These are phyloP conservation scores for Stephania cephalantha DNA, from an alignment of 164 flowering plant genomes.

Conservation along the genomic window DNA sequence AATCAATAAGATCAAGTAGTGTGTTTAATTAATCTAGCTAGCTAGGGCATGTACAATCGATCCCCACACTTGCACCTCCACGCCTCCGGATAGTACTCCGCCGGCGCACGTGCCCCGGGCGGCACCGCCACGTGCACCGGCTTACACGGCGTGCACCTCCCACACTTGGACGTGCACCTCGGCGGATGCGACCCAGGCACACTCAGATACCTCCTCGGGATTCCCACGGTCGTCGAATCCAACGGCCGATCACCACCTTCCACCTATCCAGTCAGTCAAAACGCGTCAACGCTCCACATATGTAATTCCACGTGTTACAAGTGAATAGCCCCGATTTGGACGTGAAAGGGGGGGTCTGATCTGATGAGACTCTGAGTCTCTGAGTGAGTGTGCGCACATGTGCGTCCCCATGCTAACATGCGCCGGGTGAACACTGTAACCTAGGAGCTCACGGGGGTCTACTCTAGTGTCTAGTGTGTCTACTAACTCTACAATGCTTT, in stretches of 20 bases:
- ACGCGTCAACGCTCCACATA: too few relatives aligned
- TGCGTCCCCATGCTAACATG: background rate
- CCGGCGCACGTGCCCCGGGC: slow-evolving; percentile 59
- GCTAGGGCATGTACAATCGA: slow-evolving; percentile 59
- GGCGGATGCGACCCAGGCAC: slow-evolving; percentile 70
- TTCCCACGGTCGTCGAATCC: background rate
- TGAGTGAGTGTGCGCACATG: too few relatives aligned
- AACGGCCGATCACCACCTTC: background rate
- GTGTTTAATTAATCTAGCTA: background rate
- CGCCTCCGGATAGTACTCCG: slow-evolving; percentile 73
- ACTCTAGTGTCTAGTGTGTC: too few relatives aligned
- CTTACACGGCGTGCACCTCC: slow-evolving; percentile 60
- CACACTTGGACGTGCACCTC: slow-evolving; percentile 51
- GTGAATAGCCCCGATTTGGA: background rate
- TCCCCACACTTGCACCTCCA: slow-evolving; percentile 87
- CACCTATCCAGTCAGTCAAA: background rate
- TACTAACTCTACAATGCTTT: too few relatives aligned
- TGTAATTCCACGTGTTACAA: background rate
- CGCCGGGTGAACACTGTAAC: background rate
- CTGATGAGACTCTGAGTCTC: too few relatives aligned
- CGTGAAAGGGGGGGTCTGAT: too few relatives aligned
- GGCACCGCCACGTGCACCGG: slow-evolving; percentile 75
- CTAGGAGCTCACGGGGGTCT: too few relatives aligned
- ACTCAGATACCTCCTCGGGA: slow-evolving; percentile 34
- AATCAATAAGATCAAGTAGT: background rate